Evolutionary conservation across 352 stramenopile species (phyloP), one percentile per base, ranked within the genome.

Genomic region (Thraustotheca clavata): DNA sequence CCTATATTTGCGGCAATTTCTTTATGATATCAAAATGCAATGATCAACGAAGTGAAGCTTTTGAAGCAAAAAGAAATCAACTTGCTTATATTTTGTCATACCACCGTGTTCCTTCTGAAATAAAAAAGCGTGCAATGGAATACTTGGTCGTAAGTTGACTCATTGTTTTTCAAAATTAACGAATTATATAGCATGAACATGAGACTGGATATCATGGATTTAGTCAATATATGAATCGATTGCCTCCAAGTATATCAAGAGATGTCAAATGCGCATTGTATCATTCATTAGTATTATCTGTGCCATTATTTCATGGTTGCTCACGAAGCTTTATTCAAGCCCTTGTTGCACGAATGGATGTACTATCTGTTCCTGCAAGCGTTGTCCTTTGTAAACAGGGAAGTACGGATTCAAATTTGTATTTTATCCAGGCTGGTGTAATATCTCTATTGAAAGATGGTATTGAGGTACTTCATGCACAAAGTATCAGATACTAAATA

Each of bases 1-100:
- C 78, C 54, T 79, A 83, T 34, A 52, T 89, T 0, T 88, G 76
- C 34, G 78, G 78, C n/a, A 88, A 78, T 12, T 84, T 89, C 36
- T 89, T 89, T 60, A 73, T 86, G 43, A 67, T 89, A 1, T 88
- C 78, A 38, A 87, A 89, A 16, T 65, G 57, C 38, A 35, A 65
- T 34, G 22, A 31, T 9, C 36, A 39, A 16, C 31, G 26, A 18
- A n/a, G 32, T 8, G 57, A 65, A 33, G 27, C 18, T 22, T 57
- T 65, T 2, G 39, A 65, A 29, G 36, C 57, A 11, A 65, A 65
- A 20, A 26, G 54, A 4, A 65, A 55, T 24, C 57, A 65, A n/a
- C 57, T 65, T 18, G 41, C 41, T 2, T 46, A 65, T 18, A 34
- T 50, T 8, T 31, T 65, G 4, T 65, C 57, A n/a, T 65, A 39